Base-by-base conservation (phyloP, 805 yeast genomes). In the Ogataea haglerorum region DNA sequence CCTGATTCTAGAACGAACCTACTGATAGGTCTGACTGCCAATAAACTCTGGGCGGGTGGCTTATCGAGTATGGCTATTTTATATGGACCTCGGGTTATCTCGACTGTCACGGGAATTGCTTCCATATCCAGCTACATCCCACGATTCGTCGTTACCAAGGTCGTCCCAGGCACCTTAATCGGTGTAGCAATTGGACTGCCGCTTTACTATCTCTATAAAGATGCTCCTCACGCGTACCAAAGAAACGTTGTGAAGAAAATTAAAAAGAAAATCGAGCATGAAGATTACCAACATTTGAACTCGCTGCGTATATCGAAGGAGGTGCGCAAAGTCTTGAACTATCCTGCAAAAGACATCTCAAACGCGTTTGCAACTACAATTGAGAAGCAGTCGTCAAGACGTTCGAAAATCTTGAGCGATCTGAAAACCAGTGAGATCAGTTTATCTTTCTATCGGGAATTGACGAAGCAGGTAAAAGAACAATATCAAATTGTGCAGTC, bases 181-280 rank as follows among this genome's bases (percentile, higher is more conserved):
- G 53, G 52, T 12, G 43, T 51, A n/a, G 49, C 69, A 5, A 70
- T 75, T 18, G 63, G 61, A 7, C 30, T 58, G 30, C 65, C 66
- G 10, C 42, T 51, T 6, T 58, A 57, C 29, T 88, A 85, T 53
- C 58, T 89, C 42, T 66, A 88, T 14, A 69, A 72, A 44, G 98
- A 93, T 60, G 78, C 95, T 10, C 97, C 97, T 2, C 77, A 83
- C 52, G 95, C 97, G 0, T 78, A 87, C 52, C 95, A 96, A 14
- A 70, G 88, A 49, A 89, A 89, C 43, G 73, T 88, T 43, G 88
- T 93, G 0, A 69, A 73, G 34, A 87, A 85, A 61, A 75, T 91
- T 49, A 76, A 75, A 47, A 57, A 57, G 6, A 84, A 82, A 53
- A 68, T 93, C 24, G 69, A 70, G 30, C 76, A 74, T 12, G 63